These are phyloP conservation scores for Phytophthora melonis DNA, from an alignment of 352 stramenopile genomes.

Conservation along the genomic window DNA sequence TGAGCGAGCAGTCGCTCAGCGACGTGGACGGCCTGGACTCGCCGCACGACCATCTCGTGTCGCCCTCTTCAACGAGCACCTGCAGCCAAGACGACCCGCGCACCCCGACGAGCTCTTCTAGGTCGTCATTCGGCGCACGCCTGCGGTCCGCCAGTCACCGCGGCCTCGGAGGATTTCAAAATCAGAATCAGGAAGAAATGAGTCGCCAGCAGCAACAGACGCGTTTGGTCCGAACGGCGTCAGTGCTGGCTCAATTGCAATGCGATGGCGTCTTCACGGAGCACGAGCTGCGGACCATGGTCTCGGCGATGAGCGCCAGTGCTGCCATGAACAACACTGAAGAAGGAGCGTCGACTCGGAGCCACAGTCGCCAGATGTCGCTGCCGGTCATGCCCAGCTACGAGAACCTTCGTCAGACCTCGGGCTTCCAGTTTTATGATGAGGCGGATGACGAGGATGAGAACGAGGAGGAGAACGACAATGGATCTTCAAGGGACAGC, in stretches of 20 bases:
- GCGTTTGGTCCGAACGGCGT: slow-evolving; percentile 23
- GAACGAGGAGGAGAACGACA: slow-evolving; percentile 20
- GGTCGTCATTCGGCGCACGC: slow-evolving; percentile 38
- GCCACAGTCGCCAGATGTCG: slow-evolving; percentile 55
- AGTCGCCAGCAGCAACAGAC: slow-evolving; percentile 9
- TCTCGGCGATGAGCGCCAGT: slow-evolving; percentile 38
- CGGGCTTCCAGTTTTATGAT: slow-evolving; percentile 33
- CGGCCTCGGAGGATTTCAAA: slow-evolving; percentile 22
- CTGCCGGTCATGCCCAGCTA: slow-evolving; percentile 67
- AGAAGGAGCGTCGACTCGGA: slow-evolving; percentile 22
- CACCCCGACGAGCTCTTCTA: slow-evolving; percentile 38
- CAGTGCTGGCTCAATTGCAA: slow-evolving; percentile 29
- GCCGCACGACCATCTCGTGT: slow-evolving; percentile 61
- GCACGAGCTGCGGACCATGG: slow-evolving; percentile 39
- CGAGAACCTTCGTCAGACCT: slow-evolving; percentile 40
- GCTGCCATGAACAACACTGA: slow-evolving; percentile 6
- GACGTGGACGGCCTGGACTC: slow-evolving; percentile 51
- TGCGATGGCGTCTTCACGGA: slow-evolving; percentile 26
- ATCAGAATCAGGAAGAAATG: slow-evolving; percentile 6
- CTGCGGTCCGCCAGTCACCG: slow-evolving; percentile 19
- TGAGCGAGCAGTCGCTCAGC: slow-evolving; percentile 55
- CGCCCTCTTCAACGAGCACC: slow-evolving; percentile 65
- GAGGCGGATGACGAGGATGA: slow-evolving; percentile 34
- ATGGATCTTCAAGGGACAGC: slow-evolving; percentile 32
- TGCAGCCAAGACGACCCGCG: slow-evolving; percentile 44